phyloP scores from a whole-genome alignment of 192 early-diverging fungal species.

The Linderina pennispora region DNA sequence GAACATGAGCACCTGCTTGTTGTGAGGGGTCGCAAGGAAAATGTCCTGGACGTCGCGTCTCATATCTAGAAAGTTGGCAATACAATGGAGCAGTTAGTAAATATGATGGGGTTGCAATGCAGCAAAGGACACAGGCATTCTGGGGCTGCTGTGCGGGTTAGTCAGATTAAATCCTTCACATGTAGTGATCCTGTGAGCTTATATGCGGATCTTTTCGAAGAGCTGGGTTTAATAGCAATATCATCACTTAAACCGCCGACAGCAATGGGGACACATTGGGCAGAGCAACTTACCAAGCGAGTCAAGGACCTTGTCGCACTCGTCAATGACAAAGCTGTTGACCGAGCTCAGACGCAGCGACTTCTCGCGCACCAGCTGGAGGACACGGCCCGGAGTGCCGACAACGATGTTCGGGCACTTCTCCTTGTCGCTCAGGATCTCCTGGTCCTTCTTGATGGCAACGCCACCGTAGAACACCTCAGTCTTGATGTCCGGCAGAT shows the following conservation, averaged over 20 bases:
- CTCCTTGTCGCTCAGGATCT: slow-evolving; percentile 71
- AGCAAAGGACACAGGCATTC: too few species aligned
- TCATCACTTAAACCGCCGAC: slow-evolving; percentile 48
- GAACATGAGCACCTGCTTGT: slow-evolving; percentile 99
- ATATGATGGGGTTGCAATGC: background rate
- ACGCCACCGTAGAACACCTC: slow-evolving; percentile 93
- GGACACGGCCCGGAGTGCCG: slow-evolving; percentile 92
- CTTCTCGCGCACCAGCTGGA: slow-evolving; percentile 81
- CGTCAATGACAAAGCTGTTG: slow-evolving; percentile 98
- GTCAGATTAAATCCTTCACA: background rate
- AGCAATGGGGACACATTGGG: too few species aligned
- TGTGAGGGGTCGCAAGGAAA: slow-evolving; percentile 88
- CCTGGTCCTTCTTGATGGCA: slow-evolving; percentile 68
- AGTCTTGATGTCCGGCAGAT: slow-evolving; percentile 86
- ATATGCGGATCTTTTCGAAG: slow-evolving; percentile 51
- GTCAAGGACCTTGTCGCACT: slow-evolving; percentile 98
- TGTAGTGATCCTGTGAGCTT: slow-evolving; percentile 19
- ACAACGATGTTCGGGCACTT: slow-evolving; percentile 96
- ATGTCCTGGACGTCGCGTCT: slow-evolving; percentile 95
- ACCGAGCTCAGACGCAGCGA: slow-evolving; percentile 72
- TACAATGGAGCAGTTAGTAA: slow-evolving; percentile 1
- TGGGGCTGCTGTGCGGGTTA: too few species aligned
- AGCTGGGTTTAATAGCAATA: slow-evolving; percentile 75
- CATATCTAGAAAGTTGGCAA: slow-evolving; percentile 71
- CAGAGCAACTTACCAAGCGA: slow-evolving; percentile 75